Evolutionary conservation across 2,329 filamentous ascomycete genomes (phyloP).

Genomic region (Phyllosticta capitalensis): DNA sequence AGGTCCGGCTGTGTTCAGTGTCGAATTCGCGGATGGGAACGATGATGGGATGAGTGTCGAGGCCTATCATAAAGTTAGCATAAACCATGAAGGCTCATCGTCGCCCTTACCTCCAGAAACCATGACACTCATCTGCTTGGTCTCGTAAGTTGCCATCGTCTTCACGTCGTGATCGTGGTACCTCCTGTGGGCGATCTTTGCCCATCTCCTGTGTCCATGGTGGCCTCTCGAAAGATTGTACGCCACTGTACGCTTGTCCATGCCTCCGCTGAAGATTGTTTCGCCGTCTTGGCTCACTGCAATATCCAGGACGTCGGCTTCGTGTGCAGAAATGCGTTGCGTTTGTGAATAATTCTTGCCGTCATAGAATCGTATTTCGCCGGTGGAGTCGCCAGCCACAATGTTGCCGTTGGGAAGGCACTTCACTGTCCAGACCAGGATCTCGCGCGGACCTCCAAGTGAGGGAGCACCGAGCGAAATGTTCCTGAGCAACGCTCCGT

Average conservation of each 20-base stretch:
- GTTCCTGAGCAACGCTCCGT: constrained; percentile 62
- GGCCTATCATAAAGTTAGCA: constrained; percentile 46
- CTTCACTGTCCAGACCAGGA: constrained; percentile 89
- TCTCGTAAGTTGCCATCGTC: constrained; percentile 83
- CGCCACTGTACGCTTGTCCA: constrained; percentile 78
- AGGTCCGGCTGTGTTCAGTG: constrained; percentile 68
- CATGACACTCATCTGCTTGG: constrained; percentile 70
- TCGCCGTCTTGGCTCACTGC: constrained; percentile 70
- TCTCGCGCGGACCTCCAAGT: constrained; percentile 67
- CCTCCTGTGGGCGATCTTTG: constrained; percentile 72
- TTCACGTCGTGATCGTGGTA: constrained; percentile 95
- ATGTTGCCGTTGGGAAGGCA: constrained; percentile 81
- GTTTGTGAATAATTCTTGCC: constrained; percentile 82
- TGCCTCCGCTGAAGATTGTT: constrained; percentile 78
- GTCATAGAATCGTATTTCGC: constrained; percentile 89
- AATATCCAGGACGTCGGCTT: constrained; percentile 85
- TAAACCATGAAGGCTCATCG: constrained; percentile 2
- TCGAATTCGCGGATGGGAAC: constrained; percentile 69
- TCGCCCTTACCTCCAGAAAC: constrained; percentile 70
- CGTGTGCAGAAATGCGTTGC: constrained; percentile 78
- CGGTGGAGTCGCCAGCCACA: constrained; percentile 88
- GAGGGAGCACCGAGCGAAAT: constrained; percentile 81
- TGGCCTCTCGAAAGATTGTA: constrained; percentile 52
- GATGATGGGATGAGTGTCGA: constrained; percentile 75
- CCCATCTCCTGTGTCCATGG: constrained; percentile 49